Conservation (phyloP, 2,329 filamentous ascomycete species). For the Talaromyces amestolkiae region DNA sequence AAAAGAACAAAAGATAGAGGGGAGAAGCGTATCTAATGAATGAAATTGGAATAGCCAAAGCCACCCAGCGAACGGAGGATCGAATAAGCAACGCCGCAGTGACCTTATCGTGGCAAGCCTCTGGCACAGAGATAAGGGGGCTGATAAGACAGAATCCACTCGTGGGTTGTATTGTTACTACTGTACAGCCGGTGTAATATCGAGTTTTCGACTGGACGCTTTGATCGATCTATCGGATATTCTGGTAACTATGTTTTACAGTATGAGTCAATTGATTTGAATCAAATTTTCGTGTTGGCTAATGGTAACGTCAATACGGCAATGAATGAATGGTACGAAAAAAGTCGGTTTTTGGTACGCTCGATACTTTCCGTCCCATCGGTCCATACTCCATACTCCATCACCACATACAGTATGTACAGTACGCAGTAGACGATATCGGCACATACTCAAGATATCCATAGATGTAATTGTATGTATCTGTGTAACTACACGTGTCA, state of each 20-base stretch:
- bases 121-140: constrained; percentile 20
- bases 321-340: neutral
- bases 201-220: neutral
- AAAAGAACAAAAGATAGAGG: neutral
- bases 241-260: no score
- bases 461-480: neutral
- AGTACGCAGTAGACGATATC: neutral
- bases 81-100: constrained; percentile 10
- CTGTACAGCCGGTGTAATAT: neutral
- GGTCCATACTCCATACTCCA: neutral
- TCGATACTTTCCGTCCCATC: constrained; percentile 7
- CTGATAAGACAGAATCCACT: neutral
- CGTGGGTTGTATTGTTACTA: neutral
- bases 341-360: constrained; percentile 1
- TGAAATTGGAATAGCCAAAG: neutral
- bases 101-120: constrained; percentile 19
- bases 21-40: neutral
- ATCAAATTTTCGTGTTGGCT: no score
- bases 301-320: neutral
- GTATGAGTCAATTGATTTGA: no score
- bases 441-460: neutral
- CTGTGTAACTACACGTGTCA: neutral
- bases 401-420: neutral
- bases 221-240: no score
- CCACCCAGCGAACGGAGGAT: neutral